Evolutionary conservation across 148 eudicot genomes (phyloP), one percentile per base, ranked within the genome.

Genomic region (Rheum nobile): DNA sequence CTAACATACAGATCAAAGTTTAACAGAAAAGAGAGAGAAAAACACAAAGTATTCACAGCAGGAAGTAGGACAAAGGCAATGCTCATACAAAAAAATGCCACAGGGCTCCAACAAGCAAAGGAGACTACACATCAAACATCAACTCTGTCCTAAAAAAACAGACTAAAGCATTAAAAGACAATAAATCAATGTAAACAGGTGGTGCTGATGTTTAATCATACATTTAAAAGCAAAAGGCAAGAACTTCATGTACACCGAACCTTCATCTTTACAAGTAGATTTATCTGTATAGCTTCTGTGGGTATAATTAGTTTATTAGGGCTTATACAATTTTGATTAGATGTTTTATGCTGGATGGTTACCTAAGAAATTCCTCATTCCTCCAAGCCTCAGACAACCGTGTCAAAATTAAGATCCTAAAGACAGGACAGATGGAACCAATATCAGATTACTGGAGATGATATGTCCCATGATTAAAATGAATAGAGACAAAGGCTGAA

Each of bases 391-490:
- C 74, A 73, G 67, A 74, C 75, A 74, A 77, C 71, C 83, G 47
- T 73, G 59, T 78, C 75, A 43, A 67, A 31, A 73, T 75, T 52
- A 35, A 35, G 77, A 79, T 82, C 86, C 85, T 79, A 85, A 75
- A 79, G 84, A 76, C 78, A 81, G 71, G 74, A 80, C 75, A 80
- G 79, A 78, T 37, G 81, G 80, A 82, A 76, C 82, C 76, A 81
- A 72, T 29, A 77, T 83, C 80, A 83, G 82, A 80, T 77, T 75
- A 80, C 63, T 63, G 76, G 22, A 77, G 38, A 75, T 80, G 79
- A 76, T 54, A 82, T 41, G 70, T 75, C 90, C 84, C 82, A 75
- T 67, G 72, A 77, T 71, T 37, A 82, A 79, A 72, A 75, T 73
- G 75, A 77, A 69, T 52, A 82, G 73, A 67, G 73, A 75, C 78